phyloP scores from a whole-genome alignment of 805 yeast genomes.

The Lipomyces lipofer region DNA sequence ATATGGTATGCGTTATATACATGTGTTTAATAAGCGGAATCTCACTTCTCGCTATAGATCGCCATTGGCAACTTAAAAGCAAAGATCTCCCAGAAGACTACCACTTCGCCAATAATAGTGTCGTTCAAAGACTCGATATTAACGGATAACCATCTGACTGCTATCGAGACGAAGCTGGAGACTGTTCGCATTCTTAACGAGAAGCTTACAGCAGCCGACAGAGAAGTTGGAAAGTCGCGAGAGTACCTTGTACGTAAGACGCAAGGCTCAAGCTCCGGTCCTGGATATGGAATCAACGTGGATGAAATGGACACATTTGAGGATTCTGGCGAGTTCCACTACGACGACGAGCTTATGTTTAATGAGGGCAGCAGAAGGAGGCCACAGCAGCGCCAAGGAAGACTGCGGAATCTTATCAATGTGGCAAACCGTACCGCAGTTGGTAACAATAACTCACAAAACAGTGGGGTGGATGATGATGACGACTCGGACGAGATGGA shows the following conservation, averaged over 20 bases:
- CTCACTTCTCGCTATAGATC: constrained; percentile 8
- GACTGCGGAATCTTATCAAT: no score
- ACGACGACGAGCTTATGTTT: no score
- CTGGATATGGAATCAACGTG: no score
- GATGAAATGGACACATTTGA: no score
- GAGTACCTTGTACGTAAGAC: constrained; percentile 9
- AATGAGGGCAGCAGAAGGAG: no score
- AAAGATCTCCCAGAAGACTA: constrained; percentile 8
- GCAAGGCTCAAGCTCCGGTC: not conserved
- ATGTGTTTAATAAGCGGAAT: not conserved
- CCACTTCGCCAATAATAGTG: constrained; percentile 2
- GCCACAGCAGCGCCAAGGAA: no score
- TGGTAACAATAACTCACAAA: no score
- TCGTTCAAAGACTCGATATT: constrained; percentile 10
- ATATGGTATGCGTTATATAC: constrained; percentile 18
- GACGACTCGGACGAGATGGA: no score
- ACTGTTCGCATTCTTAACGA: constrained; percentile 16
- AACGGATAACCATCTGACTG: constrained; percentile 9
- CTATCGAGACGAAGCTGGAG: constrained; percentile 9
- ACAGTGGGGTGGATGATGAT: no score
- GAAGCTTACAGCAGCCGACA: constrained; percentile 14
- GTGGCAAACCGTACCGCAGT: no score
- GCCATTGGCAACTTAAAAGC: constrained; percentile 10
- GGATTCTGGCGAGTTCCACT: no score
- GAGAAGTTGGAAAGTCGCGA: constrained; percentile 25